Evolutionary conservation across 1,284 basidiomycete species (phyloP), one percentile per base, ranked within the genome.

Genomic region (Sporisorium graminicola): DNA sequence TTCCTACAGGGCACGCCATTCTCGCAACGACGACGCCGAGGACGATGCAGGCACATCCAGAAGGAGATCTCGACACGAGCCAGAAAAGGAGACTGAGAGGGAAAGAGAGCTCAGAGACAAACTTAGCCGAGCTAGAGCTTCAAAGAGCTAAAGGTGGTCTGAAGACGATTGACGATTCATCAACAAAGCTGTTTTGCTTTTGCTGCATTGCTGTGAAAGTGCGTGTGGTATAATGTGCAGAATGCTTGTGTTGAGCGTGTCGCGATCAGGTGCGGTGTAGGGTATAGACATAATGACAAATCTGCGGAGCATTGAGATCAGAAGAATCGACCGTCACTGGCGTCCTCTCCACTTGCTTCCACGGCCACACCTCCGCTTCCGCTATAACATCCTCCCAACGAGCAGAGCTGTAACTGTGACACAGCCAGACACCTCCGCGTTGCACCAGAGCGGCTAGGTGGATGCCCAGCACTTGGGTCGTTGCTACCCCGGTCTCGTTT

Each of bases 351-450:
- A n/a, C 5, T 43, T 58, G 22, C 7, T 29, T 53, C 62, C 67
- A 75, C 2, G 57, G 56, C 62, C 60, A 65, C 18, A 0, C 26
- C 13, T 9, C 14, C 20, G 31, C 12, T 9, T 46, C 22, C 20
- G 7, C 8, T 29, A 62, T 20, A 7, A 71, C 16, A 14, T 75
- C 73, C 1, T 66, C 51, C 73, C 73, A 75, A 0, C 72, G 56
- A 35, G 49, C 43, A 16, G 66, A 47, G 40, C 60, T 75, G 54
- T 75, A 75, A 47, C 66, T 70, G 42, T 75, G 72, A 33, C 72
- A 75, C 10, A 70, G 40, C 73, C 73, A 70, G 0, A 53, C 7
- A 4, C 52, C 65, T 13, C 46, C 58, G 3, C 9, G 24, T 7
- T 46, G 52, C 1, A 65, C 52, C 3, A 70, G 1, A 0, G 53